Base-by-base conservation (phyloP, 2,329 filamentous ascomycete genomes). In the Ilyonectria robusta region DNA sequence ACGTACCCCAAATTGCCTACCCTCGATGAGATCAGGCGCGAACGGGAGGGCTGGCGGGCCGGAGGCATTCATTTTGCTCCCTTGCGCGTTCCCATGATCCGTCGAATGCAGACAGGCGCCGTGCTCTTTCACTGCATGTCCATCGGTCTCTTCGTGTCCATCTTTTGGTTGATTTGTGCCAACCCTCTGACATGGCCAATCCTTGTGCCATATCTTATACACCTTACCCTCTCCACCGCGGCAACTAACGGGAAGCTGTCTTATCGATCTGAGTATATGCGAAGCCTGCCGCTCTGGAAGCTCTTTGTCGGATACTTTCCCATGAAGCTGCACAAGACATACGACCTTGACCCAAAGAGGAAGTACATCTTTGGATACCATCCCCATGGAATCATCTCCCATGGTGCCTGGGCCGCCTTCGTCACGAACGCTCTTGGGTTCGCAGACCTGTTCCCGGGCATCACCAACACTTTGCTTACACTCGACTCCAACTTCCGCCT, bases 331-430 rank as follows among this genome's bases (percentile, higher is more conserved):
- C 94, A 98, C 83, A 94, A 96, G 71, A 96, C 94, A 4, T 88
- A 92, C 71, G 87, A 92, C 63, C 88, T 99, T 7, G 88, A 93
- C 23, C 88, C 94, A 0, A 94, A 92, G 1, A 87, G 94, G 69
- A 97, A 97, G 81, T 99, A 98, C 83, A 94, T 99, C 70, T 94
- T 99, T 75, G 95, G 95, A 50, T 98, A 98, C 80, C 96, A 98
- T 76, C 96, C 96, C 0, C 96, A 99, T 78, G 95, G 96, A 26
- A 98, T 99, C 80, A 98, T 99, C 76, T 96, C 93, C 6, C 94
- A 98, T 75, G 96, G 95, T n/a, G 95, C 95, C 0, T 98, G 95
- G 83, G 93, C 91, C 6, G 93, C 95, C 6, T 98, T 98, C 77
- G 93, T 88, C 4, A 98, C 95, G 0, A 95, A 98, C 75, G 94